phyloP scores from a whole-genome alignment of 192 early-diverging fungal genomes.

The Backusella circina region DNA sequence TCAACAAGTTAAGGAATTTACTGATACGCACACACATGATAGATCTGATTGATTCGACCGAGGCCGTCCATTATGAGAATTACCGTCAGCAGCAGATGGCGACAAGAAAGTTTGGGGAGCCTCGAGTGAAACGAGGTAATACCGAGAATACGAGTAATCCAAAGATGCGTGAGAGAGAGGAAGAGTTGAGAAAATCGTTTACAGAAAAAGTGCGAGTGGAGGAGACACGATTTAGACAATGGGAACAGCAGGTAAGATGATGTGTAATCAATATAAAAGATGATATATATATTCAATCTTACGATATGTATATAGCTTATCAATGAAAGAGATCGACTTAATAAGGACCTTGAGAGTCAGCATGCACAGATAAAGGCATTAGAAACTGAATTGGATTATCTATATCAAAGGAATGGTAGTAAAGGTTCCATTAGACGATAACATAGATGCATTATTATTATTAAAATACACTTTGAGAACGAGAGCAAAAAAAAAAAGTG shows the following conservation, averaged over 20 bases:
- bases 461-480: too few species aligned
- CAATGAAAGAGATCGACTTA: constrained; percentile 95
- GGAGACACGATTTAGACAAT: constrained; percentile 96
- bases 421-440: constrained; percentile 1
- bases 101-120: constrained; percentile 83
- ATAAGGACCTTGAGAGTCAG: constrained; percentile 96
- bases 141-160: constrained; percentile 57
- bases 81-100: constrained; percentile 88
- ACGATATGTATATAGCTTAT: too few species aligned
- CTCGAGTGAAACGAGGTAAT: constrained; percentile 63
- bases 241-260: constrained; percentile 79
- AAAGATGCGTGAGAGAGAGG: constrained; percentile 99
- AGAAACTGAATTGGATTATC: constrained; percentile 71
- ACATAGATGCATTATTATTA: background rate
- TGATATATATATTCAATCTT: too few species aligned
- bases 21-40: constrained; percentile 93
- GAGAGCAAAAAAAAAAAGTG: too few species aligned
- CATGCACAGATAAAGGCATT: constrained; percentile 92
- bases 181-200: constrained; percentile 90
- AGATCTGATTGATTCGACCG: constrained; percentile 88
- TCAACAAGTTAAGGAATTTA: constrained; percentile 88
- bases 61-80: constrained; percentile 94
- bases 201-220: constrained; percentile 96
- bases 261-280: too few species aligned
- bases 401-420: constrained; percentile 7